Base-by-base conservation (phyloP, 768 basidiomycete genomes). In the Amanita exitialis region DNA sequence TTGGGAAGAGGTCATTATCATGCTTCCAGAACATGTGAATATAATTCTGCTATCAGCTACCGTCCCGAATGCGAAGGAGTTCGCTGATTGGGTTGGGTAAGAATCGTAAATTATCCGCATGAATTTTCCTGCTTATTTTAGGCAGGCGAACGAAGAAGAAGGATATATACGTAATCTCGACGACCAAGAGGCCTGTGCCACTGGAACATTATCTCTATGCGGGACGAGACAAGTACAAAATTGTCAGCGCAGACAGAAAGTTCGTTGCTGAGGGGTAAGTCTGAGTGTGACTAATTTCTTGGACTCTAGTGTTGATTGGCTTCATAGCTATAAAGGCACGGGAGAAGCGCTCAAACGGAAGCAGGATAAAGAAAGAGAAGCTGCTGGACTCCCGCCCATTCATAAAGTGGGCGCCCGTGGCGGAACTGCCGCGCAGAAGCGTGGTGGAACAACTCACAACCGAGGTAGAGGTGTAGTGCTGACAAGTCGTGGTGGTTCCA, bases 1-100 rank as follows among this genome's bases (percentile, higher is more conserved):
- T 10, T 99, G 96, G 96, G 95, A 99, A 68, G 95, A 99, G 69
- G 95, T 99, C 23, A 99, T 99, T 57, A 99, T 99, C 64, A 97
- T 99, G 93, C 74, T 99, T 10, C 96, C 96, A 0, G 96, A 98
- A 57, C 95, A 99, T 66, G 88, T 98, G 64, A 95, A 88, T 65
- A 98, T 99, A 61, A 97, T 99, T 50, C 72, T 99, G 38, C 73
- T 99, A 13, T 97, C 94, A 2, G 96, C 96, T 7, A 99, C 96
- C 2, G 95, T 99, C 0, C 94, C 96, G 6, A 99, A 99, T 61
- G 91, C 94, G 10, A 90, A 86, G 62, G 96, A 98, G 62, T 99
- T 99, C 61, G 96, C 96, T 3, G 93, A 93, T 57, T 99, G 96
- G 96, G 95, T 98, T 53, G 96, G 96, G 95, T 97, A 63, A 62